Percentiles rank a stretch among this genome's conserved stretches.
These are phyloP conservation scores for Fusarium denticulatum DNA, from an alignment of 2,329 filamentous ascomycete genomes.

Conservation along the genomic window DNA sequence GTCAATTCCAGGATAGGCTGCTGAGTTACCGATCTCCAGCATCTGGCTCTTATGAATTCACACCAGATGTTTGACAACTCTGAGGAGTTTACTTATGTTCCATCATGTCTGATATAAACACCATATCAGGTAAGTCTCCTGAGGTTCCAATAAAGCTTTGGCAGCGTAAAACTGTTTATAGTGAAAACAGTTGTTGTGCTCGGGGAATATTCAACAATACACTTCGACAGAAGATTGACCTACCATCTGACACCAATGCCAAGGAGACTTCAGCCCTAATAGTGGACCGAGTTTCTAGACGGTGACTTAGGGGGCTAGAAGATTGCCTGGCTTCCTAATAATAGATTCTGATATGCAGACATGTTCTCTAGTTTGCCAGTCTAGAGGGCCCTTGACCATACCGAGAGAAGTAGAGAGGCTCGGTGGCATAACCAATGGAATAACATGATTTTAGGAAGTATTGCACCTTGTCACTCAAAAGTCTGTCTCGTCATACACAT, in stretches of 20 bases:
- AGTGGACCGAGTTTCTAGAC: neutral
- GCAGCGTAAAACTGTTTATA: fast-evolving
- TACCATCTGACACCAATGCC: too few relatives aligned
- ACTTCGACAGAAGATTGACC: fast-evolving
- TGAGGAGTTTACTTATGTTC: fast-evolving
- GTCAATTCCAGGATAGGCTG: neutral
- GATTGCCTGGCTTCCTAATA: neutral
- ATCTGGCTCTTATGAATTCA: neutral
- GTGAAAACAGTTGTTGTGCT: neutral
- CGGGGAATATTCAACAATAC: fast-evolving
- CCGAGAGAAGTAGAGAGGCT: neutral
- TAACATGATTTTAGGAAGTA: neutral
- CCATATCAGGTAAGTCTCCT: fast-evolving
- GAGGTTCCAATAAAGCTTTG: too few relatives aligned
- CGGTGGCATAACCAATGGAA: neutral
- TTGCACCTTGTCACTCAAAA: fast-evolving
- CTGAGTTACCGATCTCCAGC: neutral
- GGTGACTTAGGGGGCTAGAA: neutral
- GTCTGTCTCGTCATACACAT: fast-evolving
- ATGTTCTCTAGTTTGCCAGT: neutral
- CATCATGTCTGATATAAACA: fast-evolving
- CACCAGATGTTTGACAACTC: fast-evolving
- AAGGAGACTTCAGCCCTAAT: neutral
- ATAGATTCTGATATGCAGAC: neutral
- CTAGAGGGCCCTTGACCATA: neutral